Base-by-base conservation (phyloP, 768 basidiomycete species). In the Obba rivulosa region DNA sequence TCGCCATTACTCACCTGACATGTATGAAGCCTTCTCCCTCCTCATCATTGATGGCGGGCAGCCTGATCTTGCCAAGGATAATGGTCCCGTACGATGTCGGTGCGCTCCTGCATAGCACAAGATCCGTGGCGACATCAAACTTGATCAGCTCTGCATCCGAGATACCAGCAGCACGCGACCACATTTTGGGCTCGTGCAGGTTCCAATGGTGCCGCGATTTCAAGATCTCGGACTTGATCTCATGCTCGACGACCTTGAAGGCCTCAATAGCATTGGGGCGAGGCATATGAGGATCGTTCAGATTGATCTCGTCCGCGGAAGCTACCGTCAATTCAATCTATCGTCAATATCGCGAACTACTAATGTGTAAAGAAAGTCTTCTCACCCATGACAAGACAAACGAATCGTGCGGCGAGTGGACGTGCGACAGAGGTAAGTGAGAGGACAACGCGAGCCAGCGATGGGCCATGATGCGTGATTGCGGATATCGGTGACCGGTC, bases 31-130 rank as follows among this genome's bases (percentile, higher is more conserved):
- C 86, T 56, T 72, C 71, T 23, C 86, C 84, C 57, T 78, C 68
- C 24, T 62, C 69, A 57, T 87, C 85, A 7, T 77, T 69, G 45
- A 87, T 68, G 18, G 77, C 83, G 8, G 85, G 83, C 39, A 89
- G 72, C 56, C 76, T 77, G 62, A 89, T 77, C 73, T 90, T 88
- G 22, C 88, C 87, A 10, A 91, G 62, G 51, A 91, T 77, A 48
- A 89, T 78, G 9, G 74, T 78, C 14, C 87, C 87, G 62, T 89
- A 80, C 49, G 80, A 74, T 28, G 81, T 81, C 34, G 65, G 52
- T 3, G 74, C 84, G 57, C 77, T 81, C 47, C 84, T 71, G 24
- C 73, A 62, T 53, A 66, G 56, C 13, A 75, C 68, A 39, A 77
- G 67, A 53, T 75, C 74, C 4, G 66, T 37, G 55, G 69, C 59